phyloP scores from a whole-genome alignment of 2,329 filamentous ascomycete genomes.

The Lachnellula hyalina region DNA sequence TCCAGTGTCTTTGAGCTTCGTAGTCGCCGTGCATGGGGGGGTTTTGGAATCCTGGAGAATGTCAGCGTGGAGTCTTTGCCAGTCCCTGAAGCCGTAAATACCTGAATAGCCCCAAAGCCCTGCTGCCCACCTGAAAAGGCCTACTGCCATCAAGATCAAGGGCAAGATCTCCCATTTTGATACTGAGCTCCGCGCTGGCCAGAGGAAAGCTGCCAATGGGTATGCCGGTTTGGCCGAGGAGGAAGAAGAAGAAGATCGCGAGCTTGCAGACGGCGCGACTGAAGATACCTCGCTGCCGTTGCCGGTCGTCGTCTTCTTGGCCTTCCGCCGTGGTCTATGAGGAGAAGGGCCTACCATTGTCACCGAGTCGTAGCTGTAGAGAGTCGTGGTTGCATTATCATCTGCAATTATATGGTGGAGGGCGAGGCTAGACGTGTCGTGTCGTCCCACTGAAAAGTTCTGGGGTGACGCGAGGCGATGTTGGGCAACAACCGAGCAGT shows the following conservation, averaged over 20 bases:
- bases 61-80: conserved; percentile 8
- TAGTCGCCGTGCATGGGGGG: conserved; percentile 96
- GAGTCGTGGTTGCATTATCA: conserved; percentile 1
- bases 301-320: conserved; percentile 47
- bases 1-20: conserved; percentile 97
- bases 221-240: conserved; percentile 62
- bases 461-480: too few relatives aligned
- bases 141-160: conserved; percentile 81
- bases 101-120: conserved; percentile 95
- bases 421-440: too few relatives aligned
- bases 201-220: conserved; percentile 88
- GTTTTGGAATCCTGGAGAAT: conserved; percentile 54
- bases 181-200: conserved; percentile 76
- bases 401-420: too few relatives aligned
- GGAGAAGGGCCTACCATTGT: conserved; percentile 48
- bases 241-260: conserved; percentile 2
- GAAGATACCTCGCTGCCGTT: conserved; percentile 31
- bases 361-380: conserved; percentile 19
- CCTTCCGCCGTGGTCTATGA: conserved; percentile 56
- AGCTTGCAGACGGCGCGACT: conserved; percentile 7
- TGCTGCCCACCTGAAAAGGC: conserved; percentile 87
- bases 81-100: conserved; percentile 32
- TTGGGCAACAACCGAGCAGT: too few relatives aligned
- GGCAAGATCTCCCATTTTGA: conserved; percentile 93
- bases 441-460: too few relatives aligned